Conservation (phyloP, 441 rosid species). For the Biscutella laevigata region DNA sequence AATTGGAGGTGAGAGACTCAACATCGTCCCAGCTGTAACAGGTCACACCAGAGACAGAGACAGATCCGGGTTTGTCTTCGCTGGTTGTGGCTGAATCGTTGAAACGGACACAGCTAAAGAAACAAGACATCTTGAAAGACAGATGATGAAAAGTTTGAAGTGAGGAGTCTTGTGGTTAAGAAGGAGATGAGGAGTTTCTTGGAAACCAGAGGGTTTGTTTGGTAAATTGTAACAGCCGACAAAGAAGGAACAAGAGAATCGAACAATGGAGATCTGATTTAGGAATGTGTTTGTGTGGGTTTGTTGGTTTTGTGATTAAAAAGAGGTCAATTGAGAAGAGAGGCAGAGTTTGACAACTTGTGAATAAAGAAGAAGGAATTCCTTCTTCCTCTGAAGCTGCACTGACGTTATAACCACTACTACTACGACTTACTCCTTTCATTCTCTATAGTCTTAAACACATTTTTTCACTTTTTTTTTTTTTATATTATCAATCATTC, state of each 20-base stretch:
- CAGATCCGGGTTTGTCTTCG: too few relatives aligned
- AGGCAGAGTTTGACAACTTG: conserved; percentile 18
- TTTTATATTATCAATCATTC: not conserved
- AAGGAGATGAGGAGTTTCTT: conserved; percentile 12
- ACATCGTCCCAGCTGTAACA: conserved; percentile 51
- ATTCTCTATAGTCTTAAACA: conserved; percentile 2
- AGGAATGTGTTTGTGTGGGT: conserved; percentile 2
- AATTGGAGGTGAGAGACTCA: conserved; percentile 37
- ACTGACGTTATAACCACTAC: conserved; percentile 25
- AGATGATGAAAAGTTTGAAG: conserved; percentile 3
- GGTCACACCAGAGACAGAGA: conserved; percentile 24
- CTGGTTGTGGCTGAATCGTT: too few relatives aligned
- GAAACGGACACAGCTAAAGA: too few relatives aligned
- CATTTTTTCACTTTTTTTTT: not conserved
- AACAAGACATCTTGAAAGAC: too few relatives aligned
- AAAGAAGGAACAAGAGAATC: conserved; percentile 17
- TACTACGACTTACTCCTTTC: conserved; percentile 1
- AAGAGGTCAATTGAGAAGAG: conserved; percentile 10
- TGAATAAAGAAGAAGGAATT: not conserved
- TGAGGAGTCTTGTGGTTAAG: not conserved
- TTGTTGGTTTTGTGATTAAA: not conserved
- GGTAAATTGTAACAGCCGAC: conserved; percentile 25
- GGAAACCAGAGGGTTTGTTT: conserved; percentile 1
- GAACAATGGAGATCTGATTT: conserved; percentile 1
- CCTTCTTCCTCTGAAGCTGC: conserved; percentile 16